Base-by-base conservation (phyloP, 2,329 filamentous ascomycete species). In the Alternaria sp. region DNA sequence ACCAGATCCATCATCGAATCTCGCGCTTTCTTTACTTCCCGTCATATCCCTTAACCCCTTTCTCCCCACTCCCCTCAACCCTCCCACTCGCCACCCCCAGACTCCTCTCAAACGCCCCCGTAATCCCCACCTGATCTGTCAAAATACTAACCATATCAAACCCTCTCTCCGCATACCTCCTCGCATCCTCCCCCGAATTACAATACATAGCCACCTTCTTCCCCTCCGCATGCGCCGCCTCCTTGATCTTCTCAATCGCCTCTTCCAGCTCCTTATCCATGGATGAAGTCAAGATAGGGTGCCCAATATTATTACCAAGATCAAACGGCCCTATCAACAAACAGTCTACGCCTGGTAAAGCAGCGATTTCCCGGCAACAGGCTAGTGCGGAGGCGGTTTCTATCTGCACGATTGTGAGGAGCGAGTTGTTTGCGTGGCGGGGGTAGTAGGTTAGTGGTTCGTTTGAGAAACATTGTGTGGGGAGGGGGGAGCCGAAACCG, bases 151-250 rank as follows among this genome's bases (percentile, higher is more conserved):
- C 78, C 80, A 86, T 84, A 57, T 85, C 81, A 68, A 85, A 86
- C 0, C 84, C 84, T 54, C 79, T 77, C 44, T 84, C 80, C 3
- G 82, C 83, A 69, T 82, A 86, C 49, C 78, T 74, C 63, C 78
- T 80, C 6, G 83, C 81, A 66, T 83, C 79, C 51, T 83, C 82
- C 0, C 83, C 83, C 41, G 77, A 79, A 1, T 80, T 82, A 59
- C 82, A 84, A 63, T 84, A 87, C 39, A 87, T 86, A 0, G 82
- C 84, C 2, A 80, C 80, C 57, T 77, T 80, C 75, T 86, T 87
- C 11, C 83, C 83, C 24, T 81, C 81, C 9, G 77, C 79, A 56
- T 82, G 77, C 3, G 84, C 84, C 1, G 83, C 83, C 28, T 80
- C 77, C 56, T 80, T 80, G 52, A 86, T 82, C 33, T 73, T 79